Evolutionary conservation across 805 yeast species (phyloP).

Genomic region (Candida ortonii): DNA sequence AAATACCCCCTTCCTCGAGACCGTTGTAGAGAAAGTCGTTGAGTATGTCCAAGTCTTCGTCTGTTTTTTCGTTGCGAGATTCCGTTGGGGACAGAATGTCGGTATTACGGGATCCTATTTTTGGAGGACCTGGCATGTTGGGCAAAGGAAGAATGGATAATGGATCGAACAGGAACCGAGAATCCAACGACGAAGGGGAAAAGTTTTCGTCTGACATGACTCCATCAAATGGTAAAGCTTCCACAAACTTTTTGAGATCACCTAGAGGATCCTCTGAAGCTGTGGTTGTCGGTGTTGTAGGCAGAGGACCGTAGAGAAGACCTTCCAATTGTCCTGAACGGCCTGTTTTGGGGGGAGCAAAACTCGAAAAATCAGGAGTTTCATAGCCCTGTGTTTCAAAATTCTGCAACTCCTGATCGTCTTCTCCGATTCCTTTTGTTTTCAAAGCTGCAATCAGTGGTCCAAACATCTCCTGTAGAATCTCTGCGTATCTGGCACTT

Average conservation of each 20-base stretch:
- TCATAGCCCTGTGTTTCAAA: too few relatives aligned
- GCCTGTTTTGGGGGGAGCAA: too few relatives aligned
- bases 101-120: not conserved
- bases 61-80: not conserved
- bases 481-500: slow-evolving; percentile 18
- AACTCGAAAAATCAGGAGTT: too few relatives aligned
- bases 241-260: slow-evolving; percentile 18
- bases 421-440: not conserved
- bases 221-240: slow-evolving; percentile 12
- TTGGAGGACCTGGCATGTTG: too few relatives aligned
- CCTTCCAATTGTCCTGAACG: not conserved
- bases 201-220: slow-evolving; percentile 3
- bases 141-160: too few relatives aligned
- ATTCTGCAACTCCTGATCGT: not conserved
- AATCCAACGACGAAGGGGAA: slow-evolving; percentile 7
- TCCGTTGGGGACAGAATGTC: not conserved
- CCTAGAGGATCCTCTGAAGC: slow-evolving; percentile 6
- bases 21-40: slow-evolving; percentile 17
- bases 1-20: slow-evolving; percentile 15
- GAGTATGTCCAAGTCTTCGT: slow-evolving; percentile 12
- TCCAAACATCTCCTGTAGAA: slow-evolving; percentile 16
- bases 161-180: too few relatives aligned
- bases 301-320: not conserved
- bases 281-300: not conserved
- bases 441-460: slow-evolving; percentile 10